phyloP scores from a whole-genome alignment of 2,329 filamentous ascomycete genomes.

The Phyllosticta paracitricarpa region DNA sequence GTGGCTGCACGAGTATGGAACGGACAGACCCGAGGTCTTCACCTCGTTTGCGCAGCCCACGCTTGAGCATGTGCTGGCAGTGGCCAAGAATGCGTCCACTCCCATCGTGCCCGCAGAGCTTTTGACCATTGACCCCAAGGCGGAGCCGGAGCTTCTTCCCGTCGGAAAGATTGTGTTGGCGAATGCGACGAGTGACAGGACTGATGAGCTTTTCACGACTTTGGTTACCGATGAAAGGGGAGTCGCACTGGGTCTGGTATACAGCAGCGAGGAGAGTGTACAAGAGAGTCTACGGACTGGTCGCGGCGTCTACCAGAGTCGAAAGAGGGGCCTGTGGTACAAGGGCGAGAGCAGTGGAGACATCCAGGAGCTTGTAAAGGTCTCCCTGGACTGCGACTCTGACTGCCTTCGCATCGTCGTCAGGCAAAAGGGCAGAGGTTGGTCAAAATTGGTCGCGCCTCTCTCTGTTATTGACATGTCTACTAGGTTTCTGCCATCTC shows the following conservation, averaged over 20 bases:
- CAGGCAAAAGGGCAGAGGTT: slow-evolving; percentile 69
- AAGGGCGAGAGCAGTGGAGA: slow-evolving; percentile 94
- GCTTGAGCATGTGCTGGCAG: slow-evolving; percentile 30
- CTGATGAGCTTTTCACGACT: slow-evolving; percentile 78
- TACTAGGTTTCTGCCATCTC: slow-evolving; percentile 74
- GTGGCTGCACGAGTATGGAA: slow-evolving; percentile 41
- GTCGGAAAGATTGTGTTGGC: slow-evolving; percentile 62
- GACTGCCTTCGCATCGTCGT: slow-evolving; percentile 89
- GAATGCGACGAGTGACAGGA: slow-evolving; percentile 69
- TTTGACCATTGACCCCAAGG: slow-evolving; percentile 56
- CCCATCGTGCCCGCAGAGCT: slow-evolving; percentile 63
- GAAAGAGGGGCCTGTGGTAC: slow-evolving; percentile 91
- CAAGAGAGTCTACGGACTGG: slow-evolving; percentile 74
- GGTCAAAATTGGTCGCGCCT: slow-evolving; percentile 9
- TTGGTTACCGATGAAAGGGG: slow-evolving; percentile 85
- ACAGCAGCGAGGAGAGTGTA: slow-evolving; percentile 87
- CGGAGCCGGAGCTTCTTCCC: slow-evolving; percentile 51
- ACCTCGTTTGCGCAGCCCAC: slow-evolving; percentile 36
- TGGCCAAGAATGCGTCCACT: slow-evolving; percentile 42
- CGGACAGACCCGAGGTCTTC: slow-evolving; percentile 40
- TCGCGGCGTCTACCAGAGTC: slow-evolving; percentile 85
- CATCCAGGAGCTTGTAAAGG: slow-evolving; percentile 75
- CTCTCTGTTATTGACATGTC: neutral
- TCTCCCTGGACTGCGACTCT: slow-evolving; percentile 85
- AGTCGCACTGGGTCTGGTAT: slow-evolving; percentile 77